Conservation (phyloP, 345 rosid species). For the Syzygium aromaticum region DNA sequence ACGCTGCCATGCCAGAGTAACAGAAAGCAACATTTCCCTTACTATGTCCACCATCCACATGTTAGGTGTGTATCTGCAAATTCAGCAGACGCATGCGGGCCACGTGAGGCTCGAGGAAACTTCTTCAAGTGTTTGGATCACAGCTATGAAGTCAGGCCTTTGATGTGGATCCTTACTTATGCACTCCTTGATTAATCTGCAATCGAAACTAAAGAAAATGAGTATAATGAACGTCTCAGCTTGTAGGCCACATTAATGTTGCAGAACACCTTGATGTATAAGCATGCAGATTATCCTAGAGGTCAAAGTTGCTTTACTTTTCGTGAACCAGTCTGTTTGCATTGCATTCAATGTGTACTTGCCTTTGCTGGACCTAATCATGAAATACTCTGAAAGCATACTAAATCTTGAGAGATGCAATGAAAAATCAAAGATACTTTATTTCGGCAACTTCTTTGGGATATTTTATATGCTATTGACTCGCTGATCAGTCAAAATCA, state of each 20-base stretch:
- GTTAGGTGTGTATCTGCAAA: not conserved
- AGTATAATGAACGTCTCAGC: not conserved
- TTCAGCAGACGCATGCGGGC: slow-evolving; percentile 17
- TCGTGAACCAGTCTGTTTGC: not conserved
- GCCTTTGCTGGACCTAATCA: not conserved
- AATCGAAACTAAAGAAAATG: not conserved
- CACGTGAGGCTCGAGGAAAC: slow-evolving; percentile 6
- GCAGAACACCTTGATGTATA: not conserved
- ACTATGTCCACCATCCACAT: not conserved
- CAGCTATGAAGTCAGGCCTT: slow-evolving; percentile 17
- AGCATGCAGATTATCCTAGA: not conserved
- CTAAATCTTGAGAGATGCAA: not conserved
- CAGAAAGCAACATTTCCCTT: not conserved
- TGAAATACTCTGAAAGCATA: not conserved
- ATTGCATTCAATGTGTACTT: not conserved
- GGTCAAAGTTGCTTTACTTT: not conserved
- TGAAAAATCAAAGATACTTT: not conserved
- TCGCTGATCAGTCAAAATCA: not conserved
- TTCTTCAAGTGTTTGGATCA: slow-evolving; percentile 36
- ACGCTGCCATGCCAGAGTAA: not conserved
- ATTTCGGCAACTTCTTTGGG: not conserved
- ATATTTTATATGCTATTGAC: not conserved
- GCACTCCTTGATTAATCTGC: slow-evolving; percentile 31
- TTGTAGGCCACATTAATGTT: not conserved
- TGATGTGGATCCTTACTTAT: slow-evolving; percentile 10